Conservation (phyloP, 331 rosid genomes). For the Quercus phellos region DNA sequence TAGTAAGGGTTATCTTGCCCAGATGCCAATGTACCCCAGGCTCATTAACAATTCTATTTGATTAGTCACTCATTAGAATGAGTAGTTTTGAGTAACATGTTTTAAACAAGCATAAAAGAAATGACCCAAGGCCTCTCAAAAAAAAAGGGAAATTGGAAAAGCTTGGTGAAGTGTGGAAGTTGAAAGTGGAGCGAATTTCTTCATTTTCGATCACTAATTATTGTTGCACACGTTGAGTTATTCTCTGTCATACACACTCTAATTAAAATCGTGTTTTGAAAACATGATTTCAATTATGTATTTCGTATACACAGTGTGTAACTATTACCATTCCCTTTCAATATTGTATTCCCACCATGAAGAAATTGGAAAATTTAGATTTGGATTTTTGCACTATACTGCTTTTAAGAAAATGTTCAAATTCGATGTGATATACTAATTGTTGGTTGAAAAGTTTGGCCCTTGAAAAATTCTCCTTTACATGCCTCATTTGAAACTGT, state of each 20-base stretch:
- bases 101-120: background rate
- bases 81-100: background rate
- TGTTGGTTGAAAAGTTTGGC: background rate
- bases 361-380: no score
- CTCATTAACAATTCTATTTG: background rate
- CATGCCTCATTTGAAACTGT: background rate
- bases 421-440: background rate
- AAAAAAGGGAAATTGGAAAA: background rate
- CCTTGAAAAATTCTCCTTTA: background rate
- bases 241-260: no score
- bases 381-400: no score
- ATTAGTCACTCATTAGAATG: background rate
- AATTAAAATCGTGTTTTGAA: no score
- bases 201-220: no score
- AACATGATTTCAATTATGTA: no score
- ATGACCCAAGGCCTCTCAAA: no score
- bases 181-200: background rate
- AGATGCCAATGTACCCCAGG: background rate
- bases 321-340: no score
- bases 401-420: background rate
- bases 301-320: no score
- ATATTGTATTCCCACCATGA: no score
- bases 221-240: no score
- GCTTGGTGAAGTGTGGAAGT: background rate
- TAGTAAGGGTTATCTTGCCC: background rate